Conservation (phyloP, 2,329 filamentous ascomycete genomes). For the Fusarium beomiforme region DNA sequence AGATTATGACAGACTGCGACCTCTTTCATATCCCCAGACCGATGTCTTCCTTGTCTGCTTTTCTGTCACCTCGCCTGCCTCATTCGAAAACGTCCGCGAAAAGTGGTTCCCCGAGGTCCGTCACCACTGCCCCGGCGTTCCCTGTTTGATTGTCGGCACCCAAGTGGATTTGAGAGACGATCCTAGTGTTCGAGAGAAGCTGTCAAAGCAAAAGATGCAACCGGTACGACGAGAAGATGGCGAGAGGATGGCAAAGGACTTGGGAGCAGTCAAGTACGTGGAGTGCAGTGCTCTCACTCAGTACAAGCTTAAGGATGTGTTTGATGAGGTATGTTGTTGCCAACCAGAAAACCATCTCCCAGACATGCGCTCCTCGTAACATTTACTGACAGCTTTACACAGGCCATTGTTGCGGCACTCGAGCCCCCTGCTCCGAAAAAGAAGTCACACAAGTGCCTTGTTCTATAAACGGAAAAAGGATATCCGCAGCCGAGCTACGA, state of each 20-base stretch:
- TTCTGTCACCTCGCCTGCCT: conserved; percentile 95
- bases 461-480: conserved; percentile 63
- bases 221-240: conserved; percentile 93
- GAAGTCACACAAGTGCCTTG: conserved; percentile 73
- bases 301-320: conserved; percentile 98
- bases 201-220: conserved; percentile 94
- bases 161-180: conserved; percentile 97
- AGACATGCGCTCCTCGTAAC: background rate
- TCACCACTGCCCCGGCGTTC: conserved; percentile 97
- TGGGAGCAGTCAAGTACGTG: conserved; percentile 98
- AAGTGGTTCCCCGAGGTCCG: conserved; percentile 99
- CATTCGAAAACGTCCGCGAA: conserved; percentile 98
- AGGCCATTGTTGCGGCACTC: conserved; percentile 96
- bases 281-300: conserved; percentile 98
- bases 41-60: conserved; percentile 99
- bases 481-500: conserved; percentile 15
- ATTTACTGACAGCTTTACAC: conserved; percentile 25
- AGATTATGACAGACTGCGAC: conserved; percentile 97
- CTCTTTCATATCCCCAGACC: conserved; percentile 96
- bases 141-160: conserved; percentile 96
- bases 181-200: conserved; percentile 85
- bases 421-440: conserved; percentile 89
- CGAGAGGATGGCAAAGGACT: conserved; percentile 94
- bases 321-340: conserved; percentile 82
- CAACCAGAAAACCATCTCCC: background rate